Percentiles rank a stretch among this genome's conserved stretches.
Conservation (phyloP, 768 basidiomycete species). For the Lyophyllum decastes region DNA sequence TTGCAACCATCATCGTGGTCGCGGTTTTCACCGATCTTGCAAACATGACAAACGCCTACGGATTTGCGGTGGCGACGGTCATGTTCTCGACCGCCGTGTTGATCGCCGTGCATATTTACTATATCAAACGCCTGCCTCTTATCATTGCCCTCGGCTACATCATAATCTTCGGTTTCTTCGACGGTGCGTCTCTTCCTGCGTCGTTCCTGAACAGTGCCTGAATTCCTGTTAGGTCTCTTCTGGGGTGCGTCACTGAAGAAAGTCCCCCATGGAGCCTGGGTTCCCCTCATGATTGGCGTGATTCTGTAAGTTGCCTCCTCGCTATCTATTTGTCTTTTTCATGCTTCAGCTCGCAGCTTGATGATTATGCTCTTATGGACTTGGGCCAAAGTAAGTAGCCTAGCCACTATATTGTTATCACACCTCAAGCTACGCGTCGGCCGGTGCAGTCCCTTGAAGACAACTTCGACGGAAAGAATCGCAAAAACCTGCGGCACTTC, state of each 20-base stretch:
- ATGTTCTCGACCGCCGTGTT: constrained; percentile 62
- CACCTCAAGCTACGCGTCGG: too few species aligned
- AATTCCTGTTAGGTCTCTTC: constrained; percentile 38
- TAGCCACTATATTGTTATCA: not conserved
- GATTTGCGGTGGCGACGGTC: constrained; percentile 55
- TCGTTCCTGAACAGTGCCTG: not conserved
- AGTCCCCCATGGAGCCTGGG: constrained; percentile 68
- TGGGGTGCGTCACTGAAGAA: constrained; percentile 66
- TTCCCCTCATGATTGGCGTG: constrained; percentile 58
- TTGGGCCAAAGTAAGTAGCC: constrained; percentile 53
- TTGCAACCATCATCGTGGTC: constrained; percentile 53
- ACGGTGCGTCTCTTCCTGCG: constrained; percentile 30
- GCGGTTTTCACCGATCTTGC: constrained; percentile 55
- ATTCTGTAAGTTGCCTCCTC: constrained; percentile 38
- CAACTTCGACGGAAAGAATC: constrained; percentile 56
- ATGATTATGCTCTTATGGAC: constrained; percentile 63
- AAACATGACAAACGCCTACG: constrained; percentile 61
- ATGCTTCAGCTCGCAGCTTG: constrained; percentile 25
- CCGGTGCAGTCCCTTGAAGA: constrained; percentile 53
- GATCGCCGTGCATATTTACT: constrained; percentile 57
- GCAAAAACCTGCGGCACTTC: constrained; percentile 55
- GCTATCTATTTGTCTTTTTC: not conserved
- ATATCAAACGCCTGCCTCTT: constrained; percentile 51
- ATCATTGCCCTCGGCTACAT: constrained; percentile 48
- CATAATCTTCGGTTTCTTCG: constrained; percentile 61